Conservation (phyloP, 2,329 filamentous ascomycete species). For the Xylariaceae sp. region DNA sequence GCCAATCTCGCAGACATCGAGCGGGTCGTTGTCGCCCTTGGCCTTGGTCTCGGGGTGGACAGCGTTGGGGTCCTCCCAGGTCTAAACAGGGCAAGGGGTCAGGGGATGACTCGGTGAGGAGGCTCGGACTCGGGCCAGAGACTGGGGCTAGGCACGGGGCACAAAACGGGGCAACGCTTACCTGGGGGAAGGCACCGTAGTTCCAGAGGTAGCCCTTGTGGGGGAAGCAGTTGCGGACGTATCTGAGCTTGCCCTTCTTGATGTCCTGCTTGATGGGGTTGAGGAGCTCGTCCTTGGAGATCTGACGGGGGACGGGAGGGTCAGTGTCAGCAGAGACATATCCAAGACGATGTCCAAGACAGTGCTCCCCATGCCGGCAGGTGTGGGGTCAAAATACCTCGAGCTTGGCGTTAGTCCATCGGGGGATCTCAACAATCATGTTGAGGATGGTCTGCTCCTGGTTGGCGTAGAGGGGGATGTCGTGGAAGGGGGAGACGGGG, state of each 20-base stretch:
- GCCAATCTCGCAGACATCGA: constrained; percentile 99
- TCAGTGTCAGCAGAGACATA: constrained; percentile 12
- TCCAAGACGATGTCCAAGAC: not conserved
- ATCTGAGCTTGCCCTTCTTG: constrained; percentile 99
- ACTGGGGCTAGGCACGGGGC: constrained; percentile 4
- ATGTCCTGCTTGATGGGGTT: constrained; percentile 99
- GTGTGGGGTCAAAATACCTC: constrained; percentile 65
- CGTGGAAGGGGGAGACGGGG: constrained; percentile 94
- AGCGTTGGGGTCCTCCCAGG: constrained; percentile 97
- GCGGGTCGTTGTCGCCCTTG: constrained; percentile 98
- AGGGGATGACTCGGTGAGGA: constrained; percentile 1
- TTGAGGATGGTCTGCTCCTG: constrained; percentile 93
- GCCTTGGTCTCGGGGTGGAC: constrained; percentile 98
- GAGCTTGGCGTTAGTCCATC: constrained; percentile 99
- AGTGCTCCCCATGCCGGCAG: not conserved
- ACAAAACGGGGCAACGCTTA: constrained; percentile 43
- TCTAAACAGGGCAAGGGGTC: constrained; percentile 51
- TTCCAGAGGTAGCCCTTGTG: constrained; percentile 99
- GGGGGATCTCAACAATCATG: constrained; percentile 99
- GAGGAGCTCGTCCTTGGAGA: constrained; percentile 96
- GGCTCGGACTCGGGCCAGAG: constrained; percentile 1
- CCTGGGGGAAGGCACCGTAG: constrained; percentile 98
- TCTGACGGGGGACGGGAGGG: constrained; percentile 50
- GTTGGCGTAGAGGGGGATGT: constrained; percentile 97
- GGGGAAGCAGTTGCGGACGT: constrained; percentile 99